phyloP scores from a whole-genome alignment of 371 early-diverging fungal species.

The Apophysomyces sp. region DNA sequence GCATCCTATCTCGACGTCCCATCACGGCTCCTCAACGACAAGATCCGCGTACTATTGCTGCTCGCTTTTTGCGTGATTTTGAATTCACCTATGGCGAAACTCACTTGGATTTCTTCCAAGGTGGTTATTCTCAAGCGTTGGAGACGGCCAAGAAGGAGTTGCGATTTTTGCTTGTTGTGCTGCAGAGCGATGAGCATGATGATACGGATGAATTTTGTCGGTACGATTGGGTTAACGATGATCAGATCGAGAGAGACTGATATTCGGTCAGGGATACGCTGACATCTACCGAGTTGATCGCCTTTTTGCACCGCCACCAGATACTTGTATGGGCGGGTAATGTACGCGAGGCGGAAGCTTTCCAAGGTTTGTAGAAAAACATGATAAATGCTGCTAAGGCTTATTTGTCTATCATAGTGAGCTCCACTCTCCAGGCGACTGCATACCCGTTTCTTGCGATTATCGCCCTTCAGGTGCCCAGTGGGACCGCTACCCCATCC shows the following conservation, averaged over 20 bases:
- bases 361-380: slow-evolving; percentile 58
- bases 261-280: slow-evolving; percentile 51
- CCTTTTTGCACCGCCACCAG: slow-evolving; percentile 61
- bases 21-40: slow-evolving; percentile 18
- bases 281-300: slow-evolving; percentile 51
- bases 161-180: slow-evolving; percentile 71
- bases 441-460: slow-evolving; percentile 84
- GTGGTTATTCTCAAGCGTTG: slow-evolving; percentile 78
- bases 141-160: slow-evolving; percentile 74
- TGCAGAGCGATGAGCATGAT: slow-evolving; percentile 86
- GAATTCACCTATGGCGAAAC: slow-evolving; percentile 66
- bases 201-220: slow-evolving; percentile 73
- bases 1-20: neutral
- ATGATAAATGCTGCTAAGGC: neutral
- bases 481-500: neutral
- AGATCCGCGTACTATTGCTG: slow-evolving; percentile 64
- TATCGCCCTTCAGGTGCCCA: slow-evolving; percentile 62
- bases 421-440: slow-evolving; percentile 70
- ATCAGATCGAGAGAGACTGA: neutral
- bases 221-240: slow-evolving; percentile 11
- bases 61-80: slow-evolving; percentile 68
- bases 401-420: slow-evolving; percentile 42
- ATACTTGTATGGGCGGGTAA: slow-evolving; percentile 86
- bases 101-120: slow-evolving; percentile 81
- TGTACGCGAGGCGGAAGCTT: slow-evolving; percentile 76